Evolutionary conservation across 257 asterid genomes (phyloP).

Genomic region (Mentha longifolia): DNA sequence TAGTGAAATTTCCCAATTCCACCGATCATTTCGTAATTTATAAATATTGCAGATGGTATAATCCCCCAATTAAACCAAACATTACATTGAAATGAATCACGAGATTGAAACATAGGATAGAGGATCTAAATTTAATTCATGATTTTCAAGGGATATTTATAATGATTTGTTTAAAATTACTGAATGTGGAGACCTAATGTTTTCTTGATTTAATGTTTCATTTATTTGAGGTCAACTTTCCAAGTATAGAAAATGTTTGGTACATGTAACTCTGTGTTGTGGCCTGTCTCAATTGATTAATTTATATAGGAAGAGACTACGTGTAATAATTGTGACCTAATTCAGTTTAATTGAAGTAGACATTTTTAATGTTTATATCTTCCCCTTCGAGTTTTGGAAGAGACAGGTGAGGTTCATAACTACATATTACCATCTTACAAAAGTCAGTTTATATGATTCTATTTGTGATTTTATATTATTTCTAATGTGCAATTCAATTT

Average conservation of each 20-base stretch:
- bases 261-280: slow-evolving; percentile 32
- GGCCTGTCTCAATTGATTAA: slow-evolving; percentile 12
- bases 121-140: not conserved
- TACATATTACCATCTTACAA: slow-evolving; percentile 1
- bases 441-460: slow-evolving; percentile 31
- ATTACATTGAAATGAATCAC: not conserved
- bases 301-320: slow-evolving; percentile 9
- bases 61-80: no score
- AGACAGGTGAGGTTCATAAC: slow-evolving; percentile 21
- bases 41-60: no score
- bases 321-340: slow-evolving; percentile 21
- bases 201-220: slow-evolving; percentile 10
- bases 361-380: slow-evolving; percentile 1
- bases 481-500: no score
- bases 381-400: slow-evolving; percentile 33
- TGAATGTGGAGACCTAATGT: not conserved
- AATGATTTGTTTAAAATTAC: not conserved
- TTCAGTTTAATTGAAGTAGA: not conserved
- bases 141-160: not conserved
- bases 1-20: no score
- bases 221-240: slow-evolving; percentile 27
- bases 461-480: no score
- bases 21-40: no score
- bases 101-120: not conserved
- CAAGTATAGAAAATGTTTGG: slow-evolving; percentile 17